Conservation (phyloP, 441 rosid genomes). For the Mallotus japonicus region DNA sequence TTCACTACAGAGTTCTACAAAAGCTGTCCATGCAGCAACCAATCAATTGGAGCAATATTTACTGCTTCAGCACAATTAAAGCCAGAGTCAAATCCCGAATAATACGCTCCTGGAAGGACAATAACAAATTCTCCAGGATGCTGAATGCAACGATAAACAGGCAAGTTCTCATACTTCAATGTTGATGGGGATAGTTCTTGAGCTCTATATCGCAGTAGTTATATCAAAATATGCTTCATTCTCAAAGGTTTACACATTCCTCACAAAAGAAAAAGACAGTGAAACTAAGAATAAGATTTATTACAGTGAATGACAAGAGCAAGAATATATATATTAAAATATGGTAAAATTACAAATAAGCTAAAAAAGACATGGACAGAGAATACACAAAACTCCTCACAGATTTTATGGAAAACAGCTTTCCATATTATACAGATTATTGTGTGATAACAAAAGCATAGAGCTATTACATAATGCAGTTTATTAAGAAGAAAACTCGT, state of each 20-base stretch:
- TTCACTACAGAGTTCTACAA: no score
- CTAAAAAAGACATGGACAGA: neutral
- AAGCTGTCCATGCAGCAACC: no score
- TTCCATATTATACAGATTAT: neutral
- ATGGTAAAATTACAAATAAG: neutral
- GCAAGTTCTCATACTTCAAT: no score
- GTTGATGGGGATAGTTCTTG: no score
- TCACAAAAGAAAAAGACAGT: neutral
- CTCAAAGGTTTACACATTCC: neutral
- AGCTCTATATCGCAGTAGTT: no score
- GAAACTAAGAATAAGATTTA: constrained; percentile 1
- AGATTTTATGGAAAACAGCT: constrained; percentile 1
- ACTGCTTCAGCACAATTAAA: no score
- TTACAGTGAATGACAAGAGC: neutral
- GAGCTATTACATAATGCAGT: constrained; percentile 6
- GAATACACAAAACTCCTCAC: neutral
- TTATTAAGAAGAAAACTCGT: constrained; percentile 1
- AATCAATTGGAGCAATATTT: no score
- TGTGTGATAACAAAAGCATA: constrained; percentile 2
- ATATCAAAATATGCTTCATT: no score
- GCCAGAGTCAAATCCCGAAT: no score
- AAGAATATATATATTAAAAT: constrained; percentile 7
- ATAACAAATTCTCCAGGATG: no score
- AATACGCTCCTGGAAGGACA: no score
- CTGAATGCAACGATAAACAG: no score